A percentile compares a stretch with the other conserved stretches of the same genome.
phyloP scores from a whole-genome alignment of 2,329 filamentous ascomycete species.

The Penicillium sp. region DNA sequence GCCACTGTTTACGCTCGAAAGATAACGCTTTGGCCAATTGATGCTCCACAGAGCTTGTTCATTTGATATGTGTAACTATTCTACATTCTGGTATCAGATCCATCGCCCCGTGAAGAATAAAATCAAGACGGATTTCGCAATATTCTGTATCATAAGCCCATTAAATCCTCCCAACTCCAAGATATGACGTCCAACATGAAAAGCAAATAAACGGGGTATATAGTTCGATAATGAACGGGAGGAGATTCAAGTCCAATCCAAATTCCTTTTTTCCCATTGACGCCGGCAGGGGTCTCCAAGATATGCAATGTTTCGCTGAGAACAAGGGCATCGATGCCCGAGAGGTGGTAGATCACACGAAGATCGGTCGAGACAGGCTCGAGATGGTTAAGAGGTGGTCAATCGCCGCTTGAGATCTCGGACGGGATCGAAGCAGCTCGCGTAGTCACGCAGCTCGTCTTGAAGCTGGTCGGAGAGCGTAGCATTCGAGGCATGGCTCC shows the following conservation, averaged over 20 bases:
- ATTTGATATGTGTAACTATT: not conserved
- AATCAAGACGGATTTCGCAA: not conserved
- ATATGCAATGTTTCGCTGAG: constrained; percentile 17
- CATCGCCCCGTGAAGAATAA: not conserved
- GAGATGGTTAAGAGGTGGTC: constrained; percentile 26
- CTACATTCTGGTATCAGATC: not conserved
- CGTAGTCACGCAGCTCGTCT: constrained; percentile 78
- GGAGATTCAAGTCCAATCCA: not conserved
- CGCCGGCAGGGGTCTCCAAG: constrained; percentile 11
- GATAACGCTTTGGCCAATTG: not conserved
- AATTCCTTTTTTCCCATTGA: constrained; percentile 10
- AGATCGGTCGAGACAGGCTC: not conserved
- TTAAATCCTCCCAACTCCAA: constrained; percentile 11
- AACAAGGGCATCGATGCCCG: not conserved
- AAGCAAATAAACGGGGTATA: not conserved
- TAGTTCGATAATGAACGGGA: not conserved
- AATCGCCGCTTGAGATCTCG: constrained; percentile 48
- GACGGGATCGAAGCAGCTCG: constrained; percentile 81
- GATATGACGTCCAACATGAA: constrained; percentile 1
- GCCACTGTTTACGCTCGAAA: not conserved
- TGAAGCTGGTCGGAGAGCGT: constrained; percentile 69
- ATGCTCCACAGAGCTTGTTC: not conserved
- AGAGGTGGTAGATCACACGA: not conserved
- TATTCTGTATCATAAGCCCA: constrained; percentile 12
- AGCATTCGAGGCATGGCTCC: constrained; percentile 54